Percentiles rank a stretch among this genome's conserved stretches.
phyloP scores from a whole-genome alignment of 2,329 filamentous ascomycete species.

The Lanzia echinophila region DNA sequence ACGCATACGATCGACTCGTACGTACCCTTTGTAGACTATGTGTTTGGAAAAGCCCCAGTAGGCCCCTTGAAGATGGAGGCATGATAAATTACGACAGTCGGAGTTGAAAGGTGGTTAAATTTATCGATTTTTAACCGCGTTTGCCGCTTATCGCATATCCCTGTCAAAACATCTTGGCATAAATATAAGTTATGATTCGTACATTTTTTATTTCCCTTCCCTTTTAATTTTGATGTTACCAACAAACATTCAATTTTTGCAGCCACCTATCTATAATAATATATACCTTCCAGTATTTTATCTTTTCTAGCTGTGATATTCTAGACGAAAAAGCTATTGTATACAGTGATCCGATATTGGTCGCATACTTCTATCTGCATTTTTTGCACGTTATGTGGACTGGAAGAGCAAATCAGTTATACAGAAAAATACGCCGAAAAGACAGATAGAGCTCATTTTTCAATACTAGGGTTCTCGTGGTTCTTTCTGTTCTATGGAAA shows the following conservation, averaged over 20 bases:
- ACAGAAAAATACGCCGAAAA: conserved; percentile 17
- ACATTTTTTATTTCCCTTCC: no score
- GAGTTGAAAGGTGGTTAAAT: neutral
- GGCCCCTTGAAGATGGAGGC: conserved; percentile 28
- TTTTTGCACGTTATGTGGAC: conserved; percentile 15
- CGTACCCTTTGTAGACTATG: neutral
- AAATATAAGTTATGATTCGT: no score
- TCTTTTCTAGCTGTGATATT: no score
- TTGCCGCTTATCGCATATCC: neutral
- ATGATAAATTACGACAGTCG: conserved; percentile 14
- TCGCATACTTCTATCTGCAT: neutral
- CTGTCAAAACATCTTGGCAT: no score
- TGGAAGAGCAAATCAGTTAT: conserved; percentile 3
- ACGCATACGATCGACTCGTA: conserved; percentile 12
- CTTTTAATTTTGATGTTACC: no score
- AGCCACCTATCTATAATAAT: no score
- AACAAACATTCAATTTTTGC: no score
- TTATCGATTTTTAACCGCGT: neutral
- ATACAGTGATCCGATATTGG: no score
- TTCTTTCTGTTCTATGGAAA: no score
- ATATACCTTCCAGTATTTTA: no score
- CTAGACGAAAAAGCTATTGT: no score
- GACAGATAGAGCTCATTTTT: neutral
- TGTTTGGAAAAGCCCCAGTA: neutral
- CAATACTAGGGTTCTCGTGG: no score